These are phyloP conservation scores for Xerocomus cyaneibrunnescens DNA, from an alignment of 1,284 basidiomycete genomes.

Conservation along the genomic window DNA sequence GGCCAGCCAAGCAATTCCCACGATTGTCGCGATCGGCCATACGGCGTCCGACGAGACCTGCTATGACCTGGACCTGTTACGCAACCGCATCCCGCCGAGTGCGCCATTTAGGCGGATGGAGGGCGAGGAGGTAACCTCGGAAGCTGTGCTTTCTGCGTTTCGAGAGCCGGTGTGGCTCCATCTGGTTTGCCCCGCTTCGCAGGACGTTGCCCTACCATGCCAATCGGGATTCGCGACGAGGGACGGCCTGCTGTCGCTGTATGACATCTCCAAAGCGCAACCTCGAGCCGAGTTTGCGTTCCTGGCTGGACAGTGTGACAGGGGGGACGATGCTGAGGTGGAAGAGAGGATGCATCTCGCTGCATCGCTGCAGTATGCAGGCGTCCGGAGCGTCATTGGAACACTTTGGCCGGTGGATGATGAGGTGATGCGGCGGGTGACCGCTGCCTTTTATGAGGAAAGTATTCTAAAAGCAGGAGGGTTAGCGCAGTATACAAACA, in stretches of 20 bases:
- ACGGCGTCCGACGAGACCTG: constrained; percentile 5
- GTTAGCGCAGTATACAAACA: constrained; percentile 12
- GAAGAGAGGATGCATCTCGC: constrained; percentile 24
- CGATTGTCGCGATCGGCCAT: constrained; percentile 23
- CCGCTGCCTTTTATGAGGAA: constrained; percentile 25
- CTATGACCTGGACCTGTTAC: constrained; percentile 17
- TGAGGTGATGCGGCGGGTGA: constrained; percentile 15
- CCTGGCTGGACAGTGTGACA: constrained; percentile 33
- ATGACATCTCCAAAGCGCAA: constrained; percentile 28
- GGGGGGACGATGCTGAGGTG: constrained; percentile 1
- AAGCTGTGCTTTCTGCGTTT: constrained; percentile 14
- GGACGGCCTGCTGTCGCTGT: constrained; percentile 25
- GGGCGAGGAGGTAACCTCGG: constrained; percentile 16
- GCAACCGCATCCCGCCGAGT: constrained; percentile 19
- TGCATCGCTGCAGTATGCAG: constrained; percentile 23
- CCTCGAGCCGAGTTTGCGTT: constrained; percentile 37
- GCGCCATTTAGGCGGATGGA: constrained; percentile 27
- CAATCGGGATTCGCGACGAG: constrained; percentile 27
- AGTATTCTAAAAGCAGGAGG: constrained; percentile 12
- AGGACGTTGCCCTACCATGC: constrained; percentile 21
- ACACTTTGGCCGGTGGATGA: constrained; percentile 26
- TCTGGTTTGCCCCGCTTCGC: constrained; percentile 22
- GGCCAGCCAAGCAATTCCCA: constrained; percentile 1
- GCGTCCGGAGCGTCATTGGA: constrained; percentile 23
- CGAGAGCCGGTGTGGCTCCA: constrained; percentile 30